These are phyloP conservation scores for Penicillium sp. DNA, from an alignment of 2,329 filamentous ascomycete species.

Conservation along the genomic window DNA sequence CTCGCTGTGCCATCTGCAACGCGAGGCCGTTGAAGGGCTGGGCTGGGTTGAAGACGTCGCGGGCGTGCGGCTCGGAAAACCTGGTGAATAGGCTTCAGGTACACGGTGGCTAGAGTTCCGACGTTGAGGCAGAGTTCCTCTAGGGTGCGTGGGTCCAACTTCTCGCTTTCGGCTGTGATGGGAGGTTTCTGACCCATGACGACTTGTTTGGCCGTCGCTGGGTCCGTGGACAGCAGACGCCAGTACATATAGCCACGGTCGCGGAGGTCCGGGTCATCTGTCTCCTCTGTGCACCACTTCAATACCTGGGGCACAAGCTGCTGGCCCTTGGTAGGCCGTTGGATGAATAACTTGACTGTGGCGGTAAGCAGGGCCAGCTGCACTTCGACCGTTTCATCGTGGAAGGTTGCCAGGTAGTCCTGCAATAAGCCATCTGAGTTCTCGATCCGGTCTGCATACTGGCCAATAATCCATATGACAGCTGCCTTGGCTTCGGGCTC, in stretches of 20 bases:
- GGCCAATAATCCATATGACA: slow-evolving; percentile 99
- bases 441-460: slow-evolving; percentile 96
- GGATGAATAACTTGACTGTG: slow-evolving; percentile 96
- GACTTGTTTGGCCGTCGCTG: slow-evolving; percentile 76
- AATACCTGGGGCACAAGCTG: slow-evolving; percentile 89
- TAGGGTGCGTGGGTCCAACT: slow-evolving; percentile 81
- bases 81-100: slow-evolving; percentile 94
- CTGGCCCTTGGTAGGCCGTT: slow-evolving; percentile 90
- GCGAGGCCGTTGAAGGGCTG: slow-evolving; percentile 73
- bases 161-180: slow-evolving; percentile 94
- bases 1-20: slow-evolving; percentile 38
- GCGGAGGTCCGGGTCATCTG: slow-evolving; percentile 95
- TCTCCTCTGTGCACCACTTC: slow-evolving; percentile 98
- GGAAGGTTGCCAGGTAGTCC: slow-evolving; percentile 90
- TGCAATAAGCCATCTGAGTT: slow-evolving; percentile 92
- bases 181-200: slow-evolving; percentile 98
- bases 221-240: slow-evolving; percentile 90
- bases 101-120: slow-evolving; percentile 92
- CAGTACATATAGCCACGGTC: slow-evolving; percentile 99
- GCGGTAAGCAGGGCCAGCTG: slow-evolving; percentile 92
- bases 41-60: slow-evolving; percentile 73
- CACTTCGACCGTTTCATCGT: slow-evolving; percentile 92
- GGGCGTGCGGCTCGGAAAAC: slow-evolving; percentile 89
- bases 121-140: slow-evolving; percentile 98
- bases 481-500: slow-evolving; percentile 97